These are phyloP conservation scores for Torulaspora globosa DNA, from an alignment of 1,139 yeast genomes.

Conservation along the genomic window DNA sequence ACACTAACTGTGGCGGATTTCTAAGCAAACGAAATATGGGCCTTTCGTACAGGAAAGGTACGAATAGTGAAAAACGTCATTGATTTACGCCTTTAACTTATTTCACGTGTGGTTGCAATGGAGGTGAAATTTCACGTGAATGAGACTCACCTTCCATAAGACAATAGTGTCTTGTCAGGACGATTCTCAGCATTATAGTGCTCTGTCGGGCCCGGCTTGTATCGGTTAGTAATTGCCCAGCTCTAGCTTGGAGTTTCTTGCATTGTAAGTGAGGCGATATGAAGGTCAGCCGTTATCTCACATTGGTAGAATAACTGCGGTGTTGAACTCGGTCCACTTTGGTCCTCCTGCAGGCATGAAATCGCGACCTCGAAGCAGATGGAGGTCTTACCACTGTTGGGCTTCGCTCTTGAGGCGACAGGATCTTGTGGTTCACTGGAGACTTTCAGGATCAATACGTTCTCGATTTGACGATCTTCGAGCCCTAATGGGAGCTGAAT, in stretches of 20 bases:
- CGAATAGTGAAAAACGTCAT: neutral
- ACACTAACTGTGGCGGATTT: neutral
- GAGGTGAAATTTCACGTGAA: conserved; percentile 6
- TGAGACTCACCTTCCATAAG: neutral
- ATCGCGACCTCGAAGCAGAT: neutral
- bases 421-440: neutral
- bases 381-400: neutral
- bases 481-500: conserved; percentile 4
- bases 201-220: neutral
- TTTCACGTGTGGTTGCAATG: conserved; percentile 3
- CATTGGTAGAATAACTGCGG: neutral
- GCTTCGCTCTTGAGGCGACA: neutral
- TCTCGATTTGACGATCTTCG: neutral
- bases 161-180: no score
- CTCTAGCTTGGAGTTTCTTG: neutral
- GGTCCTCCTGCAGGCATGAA: neutral
- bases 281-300: neutral
- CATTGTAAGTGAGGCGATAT: neutral
- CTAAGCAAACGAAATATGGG: no score
- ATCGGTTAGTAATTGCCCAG: neutral
- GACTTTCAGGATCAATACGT: neutral
- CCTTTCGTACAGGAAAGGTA: no score
- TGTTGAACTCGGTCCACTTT: neutral
- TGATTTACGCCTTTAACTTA: neutral
- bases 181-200: no score